Evolutionary conservation across 2,329 filamentous ascomycete genomes (phyloP).

Genomic region (Arthrobotrys entomopaga): DNA sequence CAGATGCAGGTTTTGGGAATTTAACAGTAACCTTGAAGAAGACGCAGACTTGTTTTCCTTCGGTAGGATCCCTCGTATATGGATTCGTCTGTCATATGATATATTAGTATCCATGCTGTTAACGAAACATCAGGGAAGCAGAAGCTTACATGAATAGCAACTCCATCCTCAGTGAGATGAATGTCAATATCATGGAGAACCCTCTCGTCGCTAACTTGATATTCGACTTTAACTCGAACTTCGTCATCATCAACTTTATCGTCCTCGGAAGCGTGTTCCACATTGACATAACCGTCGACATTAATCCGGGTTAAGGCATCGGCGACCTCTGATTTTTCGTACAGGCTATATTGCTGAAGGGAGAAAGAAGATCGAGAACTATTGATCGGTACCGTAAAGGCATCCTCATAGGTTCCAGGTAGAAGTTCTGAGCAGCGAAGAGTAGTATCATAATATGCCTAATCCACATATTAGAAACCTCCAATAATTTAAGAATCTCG

Average conservation of each 20-base stretch:
- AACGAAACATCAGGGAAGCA: too few relatives aligned
- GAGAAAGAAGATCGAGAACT: slow-evolving; percentile 38
- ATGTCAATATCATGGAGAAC: slow-evolving; percentile 38
- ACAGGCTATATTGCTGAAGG: slow-evolving; percentile 28
- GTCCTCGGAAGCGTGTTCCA: slow-evolving; percentile 32
- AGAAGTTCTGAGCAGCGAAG: slow-evolving; percentile 19
- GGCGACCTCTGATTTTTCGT: slow-evolving; percentile 15
- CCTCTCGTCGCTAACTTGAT: slow-evolving; percentile 43
- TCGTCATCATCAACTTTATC: slow-evolving; percentile 42
- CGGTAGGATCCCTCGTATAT: slow-evolving; percentile 22
- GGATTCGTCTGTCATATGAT: slow-evolving; percentile 25
- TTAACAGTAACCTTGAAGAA: slow-evolving; percentile 40
- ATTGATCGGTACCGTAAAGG: slow-evolving; percentile 39
- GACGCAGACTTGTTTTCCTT: slow-evolving; percentile 37
- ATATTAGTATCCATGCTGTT: background rate
- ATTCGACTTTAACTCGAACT: slow-evolving; percentile 34
- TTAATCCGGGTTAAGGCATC: slow-evolving; percentile 17
- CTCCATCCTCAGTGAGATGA: slow-evolving; percentile 19
- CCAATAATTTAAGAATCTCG: background rate
- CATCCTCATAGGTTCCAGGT: slow-evolving; percentile 41
- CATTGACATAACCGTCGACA: slow-evolving; percentile 36
- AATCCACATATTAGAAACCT: background rate
- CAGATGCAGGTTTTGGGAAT: slow-evolving; percentile 32
- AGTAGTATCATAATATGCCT: slow-evolving; percentile 25
- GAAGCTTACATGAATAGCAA: slow-evolving; percentile 33